Conservation (phyloP, 2,329 filamentous ascomycete species). For the Nigrograna mackinnonii region DNA sequence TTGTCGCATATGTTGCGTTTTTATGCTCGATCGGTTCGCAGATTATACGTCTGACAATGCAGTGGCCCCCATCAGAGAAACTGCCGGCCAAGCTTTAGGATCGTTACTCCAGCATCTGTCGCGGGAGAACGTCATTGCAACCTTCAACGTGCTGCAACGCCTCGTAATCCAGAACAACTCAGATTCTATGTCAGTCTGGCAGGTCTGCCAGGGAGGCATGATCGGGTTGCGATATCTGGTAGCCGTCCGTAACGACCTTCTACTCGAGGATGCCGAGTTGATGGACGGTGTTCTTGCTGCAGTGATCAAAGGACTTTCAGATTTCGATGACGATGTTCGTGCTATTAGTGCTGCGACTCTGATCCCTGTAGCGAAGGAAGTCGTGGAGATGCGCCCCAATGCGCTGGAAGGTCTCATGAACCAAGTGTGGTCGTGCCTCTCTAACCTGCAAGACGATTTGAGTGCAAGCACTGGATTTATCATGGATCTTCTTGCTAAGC, state of each 20-base stretch:
- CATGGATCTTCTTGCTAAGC: conserved; percentile 95
- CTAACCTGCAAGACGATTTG: conserved; percentile 93
- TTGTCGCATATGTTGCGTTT: conserved; percentile 91
- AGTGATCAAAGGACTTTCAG: conserved; percentile 92
- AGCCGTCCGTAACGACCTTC: conserved; percentile 88
- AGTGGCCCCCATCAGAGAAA: conserved; percentile 93
- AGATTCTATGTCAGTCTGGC: conserved; percentile 74
- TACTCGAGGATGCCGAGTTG: conserved; percentile 80
- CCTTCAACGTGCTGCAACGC: conserved; percentile 82
- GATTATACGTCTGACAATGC: conserved; percentile 98
- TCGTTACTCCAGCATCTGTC: conserved; percentile 85
- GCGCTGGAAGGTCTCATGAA: conserved; percentile 82
- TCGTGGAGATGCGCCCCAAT: conserved; percentile 79
- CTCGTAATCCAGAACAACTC: conserved; percentile 88
- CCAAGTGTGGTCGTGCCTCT: conserved; percentile 97
- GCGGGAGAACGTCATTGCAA: conserved; percentile 75
- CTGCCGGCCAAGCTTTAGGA: conserved; percentile 90
- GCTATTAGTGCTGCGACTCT: conserved; percentile 97
- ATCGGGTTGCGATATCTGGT: conserved; percentile 94
- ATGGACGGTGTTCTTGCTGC: conserved; percentile 91
- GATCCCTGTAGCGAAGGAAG: conserved; percentile 93
- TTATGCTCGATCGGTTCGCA: conserved; percentile 96
- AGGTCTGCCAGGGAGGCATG: conserved; percentile 97
- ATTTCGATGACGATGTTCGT: conserved; percentile 92
- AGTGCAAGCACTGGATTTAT: conserved; percentile 97